Conservation (phyloP, 1,139 yeast genomes). For the Geotrichum aggregatum region DNA sequence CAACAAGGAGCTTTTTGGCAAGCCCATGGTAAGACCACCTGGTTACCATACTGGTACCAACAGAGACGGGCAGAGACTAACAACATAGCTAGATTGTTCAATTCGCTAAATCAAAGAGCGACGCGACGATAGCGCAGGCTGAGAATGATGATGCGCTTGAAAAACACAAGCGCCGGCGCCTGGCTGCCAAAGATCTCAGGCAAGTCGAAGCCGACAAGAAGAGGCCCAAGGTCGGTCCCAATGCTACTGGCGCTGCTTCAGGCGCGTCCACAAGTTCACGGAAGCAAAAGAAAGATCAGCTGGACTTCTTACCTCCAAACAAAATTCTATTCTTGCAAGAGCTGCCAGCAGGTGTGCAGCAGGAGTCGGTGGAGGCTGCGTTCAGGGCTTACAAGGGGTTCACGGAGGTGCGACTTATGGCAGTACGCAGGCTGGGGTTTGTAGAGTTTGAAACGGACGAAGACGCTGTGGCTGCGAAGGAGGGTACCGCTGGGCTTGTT, state of each 20-base stretch:
- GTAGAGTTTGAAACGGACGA: constrained; percentile 65
- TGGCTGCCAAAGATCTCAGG: constrained; percentile 33
- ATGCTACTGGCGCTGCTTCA: background rate
- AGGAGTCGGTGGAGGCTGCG: constrained; percentile 43
- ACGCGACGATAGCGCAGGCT: constrained; percentile 38
- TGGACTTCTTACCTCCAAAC: constrained; percentile 55
- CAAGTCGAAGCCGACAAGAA: constrained; percentile 22
- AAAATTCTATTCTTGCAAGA: constrained; percentile 65
- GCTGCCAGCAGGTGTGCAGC: constrained; percentile 48
- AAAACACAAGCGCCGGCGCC: constrained; percentile 34
- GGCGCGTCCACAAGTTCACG: constrained; percentile 6
- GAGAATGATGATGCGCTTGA: constrained; percentile 34
- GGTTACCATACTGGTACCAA: too few relatives aligned
- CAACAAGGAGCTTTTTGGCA: constrained; percentile 46
- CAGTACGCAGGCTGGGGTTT: constrained; percentile 68
- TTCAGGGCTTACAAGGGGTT: constrained; percentile 58
- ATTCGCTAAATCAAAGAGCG: constrained; percentile 48
- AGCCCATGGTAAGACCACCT: constrained; percentile 47
- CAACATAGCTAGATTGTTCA: constrained; percentile 34
- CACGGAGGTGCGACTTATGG: constrained; percentile 60
- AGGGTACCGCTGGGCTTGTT: constrained; percentile 39
- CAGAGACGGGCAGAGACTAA: constrained; percentile 19
- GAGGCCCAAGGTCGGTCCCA: background rate
- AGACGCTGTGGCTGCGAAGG: constrained; percentile 47
- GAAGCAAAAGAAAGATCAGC: constrained; percentile 28